Base-by-base conservation (phyloP, 495 filamentous ascomycete species). In the Talaromyces trachyspermus region DNA sequence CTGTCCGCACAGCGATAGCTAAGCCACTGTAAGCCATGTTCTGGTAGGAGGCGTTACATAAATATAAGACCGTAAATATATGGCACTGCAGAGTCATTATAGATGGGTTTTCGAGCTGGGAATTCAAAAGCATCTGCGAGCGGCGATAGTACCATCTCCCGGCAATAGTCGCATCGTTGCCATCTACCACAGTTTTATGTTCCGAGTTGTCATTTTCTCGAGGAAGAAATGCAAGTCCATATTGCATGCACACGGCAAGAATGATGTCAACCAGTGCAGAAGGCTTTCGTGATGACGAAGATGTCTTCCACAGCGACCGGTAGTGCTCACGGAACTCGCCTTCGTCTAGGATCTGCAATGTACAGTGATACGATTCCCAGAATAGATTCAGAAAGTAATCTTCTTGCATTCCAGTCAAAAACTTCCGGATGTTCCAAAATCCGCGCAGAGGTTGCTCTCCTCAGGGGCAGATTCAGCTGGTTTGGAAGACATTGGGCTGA, bases 81-180 rank as follows among this genome's bases (percentile, higher is more conserved):
- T 75, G 66, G 52, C 70, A 72, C 52, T 81, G 77, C 10, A 81
- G 53, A 0, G 74, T 77, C 14, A 63, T 58, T 15, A 78, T 55
- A 0, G 71, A 65, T 0, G 73, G 75, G 19, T 61, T 70, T 51
- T 81, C 74, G 7, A 71, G 55, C 37, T 79, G 71, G 7, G 55
- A 54, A 2, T 55, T 44, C 2, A 80, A 61, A 0, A 79, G 52
- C 10, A 55, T 54, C 42, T 78, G 70, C 36, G 66, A 71, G 11
- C 77, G 64, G n/a, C 55, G 60, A 43, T 69, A 72, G 45, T 69
- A 62, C 61, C 61, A 70, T 20, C 65, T 63, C 17, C 72, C 71
- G 1, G 67, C 69, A 29, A 71, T 63, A 14, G 49, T 66, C 5
- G 70, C 55, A 51, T 76, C 72, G 12, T 61, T 61, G 25, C 27